These are phyloP conservation scores for Botrytis fragariae DNA, from an alignment of 2,329 filamentous ascomycete species.

Conservation along the genomic window DNA sequence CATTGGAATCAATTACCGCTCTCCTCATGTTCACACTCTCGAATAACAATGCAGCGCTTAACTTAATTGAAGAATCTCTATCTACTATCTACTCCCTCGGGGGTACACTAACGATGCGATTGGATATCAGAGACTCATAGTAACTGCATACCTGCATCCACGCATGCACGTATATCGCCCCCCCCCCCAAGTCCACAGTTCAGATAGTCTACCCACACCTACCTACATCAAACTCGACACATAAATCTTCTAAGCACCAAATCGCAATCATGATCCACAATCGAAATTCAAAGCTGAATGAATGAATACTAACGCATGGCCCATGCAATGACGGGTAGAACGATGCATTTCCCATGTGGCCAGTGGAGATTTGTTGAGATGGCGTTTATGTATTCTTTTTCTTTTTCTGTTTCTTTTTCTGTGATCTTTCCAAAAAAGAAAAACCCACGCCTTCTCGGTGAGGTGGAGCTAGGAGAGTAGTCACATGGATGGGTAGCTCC, in stretches of 20 bases:
- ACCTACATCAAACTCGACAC: background rate
- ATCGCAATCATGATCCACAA: background rate
- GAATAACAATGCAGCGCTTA: background rate
- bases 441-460: no score
- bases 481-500: background rate
- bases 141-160: background rate
- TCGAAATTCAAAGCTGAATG: background rate
- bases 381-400: background rate
- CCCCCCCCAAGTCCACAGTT: background rate
- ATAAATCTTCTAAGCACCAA: background rate
- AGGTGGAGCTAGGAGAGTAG: no score
- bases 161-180: background rate
- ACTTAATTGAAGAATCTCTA: background rate
- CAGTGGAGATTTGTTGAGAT: background rate
- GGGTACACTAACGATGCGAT: background rate
- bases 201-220: background rate
- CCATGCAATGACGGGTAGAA: background rate
- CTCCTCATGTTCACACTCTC: background rate
- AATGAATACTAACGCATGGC: background rate
- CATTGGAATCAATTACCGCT: background rate
- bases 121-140: background rate
- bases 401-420: background rate
- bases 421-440: no score
- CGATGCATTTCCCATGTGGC: background rate
- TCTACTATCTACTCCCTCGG: no score